Percentiles rank a stretch among this genome's conserved stretches.
Evolutionary conservation across 179 eudicot genomes (phyloP).

Genomic region (Camellia oleifera): DNA sequence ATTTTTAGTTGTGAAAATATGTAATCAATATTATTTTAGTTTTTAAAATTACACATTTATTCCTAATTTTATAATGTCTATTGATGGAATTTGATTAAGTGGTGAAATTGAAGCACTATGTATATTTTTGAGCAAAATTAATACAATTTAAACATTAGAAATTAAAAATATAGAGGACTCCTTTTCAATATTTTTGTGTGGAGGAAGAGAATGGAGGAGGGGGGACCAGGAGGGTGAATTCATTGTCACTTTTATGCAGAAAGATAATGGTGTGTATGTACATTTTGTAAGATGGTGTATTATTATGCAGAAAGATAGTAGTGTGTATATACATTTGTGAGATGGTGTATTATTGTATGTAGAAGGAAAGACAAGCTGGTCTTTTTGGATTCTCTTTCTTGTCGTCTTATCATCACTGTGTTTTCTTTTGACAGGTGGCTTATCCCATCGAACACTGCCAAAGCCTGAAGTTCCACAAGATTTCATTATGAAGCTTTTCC

Average conservation of each 20-base stretch:
- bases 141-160: no score
- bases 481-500: constrained; percentile 17
- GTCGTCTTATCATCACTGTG: constrained; percentile 17
- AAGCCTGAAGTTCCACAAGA: constrained; percentile 23
- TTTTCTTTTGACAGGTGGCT: constrained; percentile 8
- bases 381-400: constrained; percentile 22
- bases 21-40: no score
- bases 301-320: background rate
- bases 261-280: background rate
- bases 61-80: no score
- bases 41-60: no score
- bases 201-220: no score
- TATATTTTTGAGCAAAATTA: no score
- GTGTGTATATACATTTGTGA: background rate
- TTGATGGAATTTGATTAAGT: no score
- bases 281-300: background rate
- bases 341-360: background rate
- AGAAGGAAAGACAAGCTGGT: background rate
- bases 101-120: no score
- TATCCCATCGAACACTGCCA: constrained; percentile 7
- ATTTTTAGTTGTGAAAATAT: no score
- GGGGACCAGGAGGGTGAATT: background rate
- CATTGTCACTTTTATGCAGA: no score
- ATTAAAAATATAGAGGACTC: no score
- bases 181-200: no score